phyloP scores from a whole-genome alignment of 495 filamentous ascomycete species.

The Aspergillus incahuasiensis region DNA sequence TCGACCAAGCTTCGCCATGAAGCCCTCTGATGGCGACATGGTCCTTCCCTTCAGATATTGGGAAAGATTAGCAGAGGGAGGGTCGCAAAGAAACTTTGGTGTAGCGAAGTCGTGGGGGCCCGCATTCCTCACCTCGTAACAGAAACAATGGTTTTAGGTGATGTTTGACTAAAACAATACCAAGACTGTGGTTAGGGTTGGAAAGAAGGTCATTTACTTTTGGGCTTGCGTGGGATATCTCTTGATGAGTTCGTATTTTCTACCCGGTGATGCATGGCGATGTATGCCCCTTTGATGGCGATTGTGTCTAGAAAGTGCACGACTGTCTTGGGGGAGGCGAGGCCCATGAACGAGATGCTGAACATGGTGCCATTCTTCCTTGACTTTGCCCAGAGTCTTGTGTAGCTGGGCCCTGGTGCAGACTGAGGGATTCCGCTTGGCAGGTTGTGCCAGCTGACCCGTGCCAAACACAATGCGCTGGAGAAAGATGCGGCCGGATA shows the following conservation, averaged over 20 bases:
- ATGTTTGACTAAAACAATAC: not conserved
- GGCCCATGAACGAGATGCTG: not conserved
- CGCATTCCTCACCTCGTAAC: not conserved
- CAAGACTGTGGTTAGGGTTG: not conserved
- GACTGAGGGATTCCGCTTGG: no score
- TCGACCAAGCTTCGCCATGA: slow-evolving; percentile 10
- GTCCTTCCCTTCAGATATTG: not conserved
- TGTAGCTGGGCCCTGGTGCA: not conserved
- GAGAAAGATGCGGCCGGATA: no score
- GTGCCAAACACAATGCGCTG: no score
- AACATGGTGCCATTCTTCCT: not conserved
- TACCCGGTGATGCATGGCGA: not conserved
- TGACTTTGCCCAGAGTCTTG: not conserved
- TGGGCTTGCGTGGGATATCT: not conserved
- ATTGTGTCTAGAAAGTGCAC: not conserved
- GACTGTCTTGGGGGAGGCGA: not conserved
- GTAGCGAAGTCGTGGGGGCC: not conserved
- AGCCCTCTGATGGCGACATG: slow-evolving; percentile 10
- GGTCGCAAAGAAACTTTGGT: not conserved
- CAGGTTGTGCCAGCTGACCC: not conserved
- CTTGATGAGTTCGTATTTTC: not conserved
- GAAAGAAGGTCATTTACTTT: not conserved
- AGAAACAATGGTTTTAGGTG: no score
- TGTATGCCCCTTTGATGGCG: not conserved
- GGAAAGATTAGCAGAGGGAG: not conserved